Evolutionary conservation across 2,329 filamentous ascomycete species (phyloP), one percentile per base, ranked within the genome.

Genomic region (Aspergillus ochraceus): DNA sequence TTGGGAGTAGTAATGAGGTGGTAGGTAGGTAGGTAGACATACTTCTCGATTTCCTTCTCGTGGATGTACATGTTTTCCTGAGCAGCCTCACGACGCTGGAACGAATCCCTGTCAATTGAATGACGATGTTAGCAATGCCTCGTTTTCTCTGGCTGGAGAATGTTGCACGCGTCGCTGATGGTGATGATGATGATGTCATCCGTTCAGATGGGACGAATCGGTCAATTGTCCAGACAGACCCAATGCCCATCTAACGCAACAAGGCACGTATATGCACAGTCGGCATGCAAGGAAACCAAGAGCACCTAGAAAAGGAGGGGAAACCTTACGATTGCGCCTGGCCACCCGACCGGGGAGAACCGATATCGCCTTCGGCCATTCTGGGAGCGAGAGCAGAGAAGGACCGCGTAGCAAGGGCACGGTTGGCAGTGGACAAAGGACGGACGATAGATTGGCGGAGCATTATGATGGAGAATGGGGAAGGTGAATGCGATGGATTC

Each of bases 41-140:
- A 81, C 91, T 97, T 97, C 82, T 93, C 88, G 81, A 88, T 87
- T 86, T 98, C 95, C 75, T 92, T 90, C 81, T 90, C 83, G 72
- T 87, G 87, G 80, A 99, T 92, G 80, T 90, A 91, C 69, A 86
- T 86, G 77, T 92, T 89, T 82, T 98, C 95, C 75, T 82, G 84
- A 68, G 94, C 94, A 75, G 89, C 86, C 81, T 99, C 95, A 70
- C 95, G 92, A 81, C 89, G 90, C 81, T 89, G 91, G 86, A 97
- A 99, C 59, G 91, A 87, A 75, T 99, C 94, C 70, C 94, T 96
- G 67, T 14, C 17, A 26, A 46, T 17, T 11, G 47, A 69, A 51
- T 45, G 10, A 32, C 42, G 12, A 30, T 9, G 42, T 64, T 55
- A 66, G 62, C 49, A 19, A n/a, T 30, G 32, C 14, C 26, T 30